Evolutionary conservation across 1,284 basidiomycete genomes (phyloP), one percentile per base, ranked within the genome.

Genomic region (Cystobasidium sp.): DNA sequence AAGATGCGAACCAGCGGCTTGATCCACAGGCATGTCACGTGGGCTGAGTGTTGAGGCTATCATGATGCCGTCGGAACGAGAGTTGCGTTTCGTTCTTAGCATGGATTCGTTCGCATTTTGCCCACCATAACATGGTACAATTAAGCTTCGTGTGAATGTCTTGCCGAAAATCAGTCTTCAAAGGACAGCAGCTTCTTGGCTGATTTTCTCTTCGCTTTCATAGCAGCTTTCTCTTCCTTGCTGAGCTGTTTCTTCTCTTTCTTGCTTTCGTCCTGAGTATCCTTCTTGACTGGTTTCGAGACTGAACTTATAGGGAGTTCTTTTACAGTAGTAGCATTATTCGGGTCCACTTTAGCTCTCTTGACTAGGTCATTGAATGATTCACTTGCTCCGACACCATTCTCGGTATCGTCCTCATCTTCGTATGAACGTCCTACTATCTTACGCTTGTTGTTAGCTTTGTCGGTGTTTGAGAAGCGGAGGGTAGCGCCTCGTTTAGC

Each of bases 191-290:
- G 49, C 51, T 74, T 74, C 47, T 74, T 74, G 0, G 72, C 65
- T 22, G 55, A 22, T 37, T 74, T 74, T 22, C 67, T 53, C 51
- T 68, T 74, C 41, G 72, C 67, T 47, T 74, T 74, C 72, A 69
- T 63, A 43, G 72, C 72, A n/a, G 72, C 64, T 65, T 74, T 74
- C 46, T 74, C 72, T 62, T 74, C 72, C 20, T 73, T 73, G 18
- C 39, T 73, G 18, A 73, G 49, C 3, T 51, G 43, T 39, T 53
- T 62, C 63, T 74, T 74, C 66, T 74, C 65, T 39, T 43, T 46
- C 20, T 62, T 44, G 12, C 22, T 20, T 4, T 16, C 43, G 12
- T 41, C 16, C 39, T 68, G 31, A n/a, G 24, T 52, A 4, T 41
- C 44, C 47, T 68, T 47, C 51, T 66, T 66, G 18, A 18, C 31